A percentile compares a stretch with the other conserved stretches of the same genome.
These are phyloP conservation scores for Elsinoe australis DNA, from an alignment of 2,329 filamentous ascomycete species.

Conservation along the genomic window DNA sequence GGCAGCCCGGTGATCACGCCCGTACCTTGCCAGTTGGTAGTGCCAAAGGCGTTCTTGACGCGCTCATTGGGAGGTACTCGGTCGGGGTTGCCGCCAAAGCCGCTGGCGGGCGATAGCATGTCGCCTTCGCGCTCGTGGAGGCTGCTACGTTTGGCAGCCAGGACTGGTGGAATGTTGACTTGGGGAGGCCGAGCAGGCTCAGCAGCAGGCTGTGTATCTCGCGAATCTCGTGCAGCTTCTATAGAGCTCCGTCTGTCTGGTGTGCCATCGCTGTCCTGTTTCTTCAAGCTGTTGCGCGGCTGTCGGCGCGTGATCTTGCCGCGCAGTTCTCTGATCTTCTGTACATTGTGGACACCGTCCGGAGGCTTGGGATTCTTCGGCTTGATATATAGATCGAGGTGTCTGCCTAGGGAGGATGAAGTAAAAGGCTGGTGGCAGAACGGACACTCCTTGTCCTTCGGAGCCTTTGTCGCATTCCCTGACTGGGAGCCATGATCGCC, in stretches of 20 bases:
- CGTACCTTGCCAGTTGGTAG: slow-evolving; percentile 60
- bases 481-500: slow-evolving; percentile 22
- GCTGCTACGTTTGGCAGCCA: slow-evolving; percentile 4
- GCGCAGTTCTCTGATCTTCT: slow-evolving; percentile 75
- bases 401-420: slow-evolving; percentile 84
- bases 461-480: slow-evolving; percentile 34
- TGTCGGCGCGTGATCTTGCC: slow-evolving; percentile 82
- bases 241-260: not conserved
- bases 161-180: not conserved
- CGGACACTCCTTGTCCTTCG: slow-evolving; percentile 80
- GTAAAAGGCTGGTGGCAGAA: slow-evolving; percentile 88
- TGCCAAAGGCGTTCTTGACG: slow-evolving; percentile 6
- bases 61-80: slow-evolving; percentile 2
- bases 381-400: slow-evolving; percentile 90
- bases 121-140: slow-evolving; percentile 6
- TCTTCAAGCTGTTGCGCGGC: slow-evolving; percentile 47
- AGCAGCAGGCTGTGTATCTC: not conserved
- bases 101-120: not conserved
- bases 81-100: slow-evolving; percentile 6
- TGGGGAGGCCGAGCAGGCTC: not conserved
- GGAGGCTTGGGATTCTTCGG: slow-evolving; percentile 82
- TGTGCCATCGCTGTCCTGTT: slow-evolving; percentile 6
- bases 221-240: not conserved
- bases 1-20: slow-evolving; percentile 71
- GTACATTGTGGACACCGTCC: slow-evolving; percentile 84